Base-by-base conservation (phyloP, 257 asterid species). In the Scutellaria galericulata region DNA sequence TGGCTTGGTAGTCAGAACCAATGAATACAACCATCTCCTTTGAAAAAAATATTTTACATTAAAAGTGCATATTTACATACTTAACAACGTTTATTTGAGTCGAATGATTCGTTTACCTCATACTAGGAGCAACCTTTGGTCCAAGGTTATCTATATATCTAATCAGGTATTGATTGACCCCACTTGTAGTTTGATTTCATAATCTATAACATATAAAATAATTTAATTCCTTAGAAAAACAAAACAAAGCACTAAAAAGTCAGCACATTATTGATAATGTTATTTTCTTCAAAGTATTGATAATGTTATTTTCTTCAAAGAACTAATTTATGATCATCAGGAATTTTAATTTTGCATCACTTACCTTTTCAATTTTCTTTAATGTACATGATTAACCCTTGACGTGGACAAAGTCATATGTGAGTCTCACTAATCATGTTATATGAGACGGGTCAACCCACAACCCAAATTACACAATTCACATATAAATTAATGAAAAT, bases 251-350 rank as follows among this genome's bases (percentile, higher is more conserved):
- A 0, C 22, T 7, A 9, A 1, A 46, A 37, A 61, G 77, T 72
- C 77, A 48, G 10, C 63, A 42, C 14, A 18, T 48, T 62, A 1
- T 31, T 71, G 37, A 47, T 58, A 24, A 41, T 39, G 51, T 24
- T 47, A 57, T 4, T 37, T 3, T 45, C 51, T 58, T 61, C 70
- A 72, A 72, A 20, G 40, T 62, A 1, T 31, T 71, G 37, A 47
- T 58, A 24, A 41, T 39, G 51, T 24, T 47, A 57, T 4, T 37
- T 3, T 45, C 51, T 58, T 61, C 70, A 72, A 72, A 20, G 40
- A 10, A 35, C 11, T 15, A 39, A 60, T 44, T 18, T 37, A 37
- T 70, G 47, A 9, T 12, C 10, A 45, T 45, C 40, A 0, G 9
- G 18, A 31, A 3, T 58, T 71, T 31, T 31, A 1, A 31, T 2